These are phyloP conservation scores for Echinochloa phyllopogon DNA, from an alignment of 176 grass and related monocot genomes.

Conservation along the genomic window DNA sequence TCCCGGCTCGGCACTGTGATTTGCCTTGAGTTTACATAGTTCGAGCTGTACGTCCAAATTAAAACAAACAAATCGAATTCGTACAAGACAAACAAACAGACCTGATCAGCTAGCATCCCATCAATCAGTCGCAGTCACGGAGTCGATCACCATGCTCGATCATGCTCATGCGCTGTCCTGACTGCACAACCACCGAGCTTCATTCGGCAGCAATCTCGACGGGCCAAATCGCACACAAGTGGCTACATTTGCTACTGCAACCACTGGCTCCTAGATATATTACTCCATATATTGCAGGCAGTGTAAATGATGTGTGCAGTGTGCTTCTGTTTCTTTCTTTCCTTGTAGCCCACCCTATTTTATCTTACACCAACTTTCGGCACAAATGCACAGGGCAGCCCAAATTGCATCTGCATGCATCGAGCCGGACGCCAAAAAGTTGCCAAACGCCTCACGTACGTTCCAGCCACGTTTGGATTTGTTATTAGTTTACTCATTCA, in stretches of 20 bases:
- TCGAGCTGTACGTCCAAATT: too few relatives aligned
- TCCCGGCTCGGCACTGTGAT: too few relatives aligned
- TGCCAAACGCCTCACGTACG: slow-evolving; percentile 3
- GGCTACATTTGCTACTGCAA: too few relatives aligned
- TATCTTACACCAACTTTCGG: too few relatives aligned
- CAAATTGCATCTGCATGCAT: background rate
- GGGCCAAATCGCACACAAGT: background rate
- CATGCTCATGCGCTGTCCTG: background rate
- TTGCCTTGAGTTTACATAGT: too few relatives aligned
- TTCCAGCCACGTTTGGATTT: background rate
- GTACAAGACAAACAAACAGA: slow-evolving; percentile 28
- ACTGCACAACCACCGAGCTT: too few relatives aligned
- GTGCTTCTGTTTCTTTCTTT: too few relatives aligned
- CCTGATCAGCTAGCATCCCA: slow-evolving; percentile 1
- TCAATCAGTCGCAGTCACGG: slow-evolving; percentile 22
- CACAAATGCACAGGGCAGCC: too few relatives aligned
- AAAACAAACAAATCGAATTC: background rate
- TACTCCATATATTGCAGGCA: too few relatives aligned
- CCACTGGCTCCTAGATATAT: too few relatives aligned
- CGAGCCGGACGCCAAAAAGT: background rate
- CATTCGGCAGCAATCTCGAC: slow-evolving; percentile 1
- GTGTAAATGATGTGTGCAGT: too few relatives aligned
- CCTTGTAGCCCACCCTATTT: too few relatives aligned
- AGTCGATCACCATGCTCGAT: background rate
- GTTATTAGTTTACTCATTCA: background rate